Percentiles rank a stretch among this genome's conserved stretches.
Evolutionary conservation across 192 early-diverging fungal genomes (phyloP).

Genomic region (Coemansia sp.): DNA sequence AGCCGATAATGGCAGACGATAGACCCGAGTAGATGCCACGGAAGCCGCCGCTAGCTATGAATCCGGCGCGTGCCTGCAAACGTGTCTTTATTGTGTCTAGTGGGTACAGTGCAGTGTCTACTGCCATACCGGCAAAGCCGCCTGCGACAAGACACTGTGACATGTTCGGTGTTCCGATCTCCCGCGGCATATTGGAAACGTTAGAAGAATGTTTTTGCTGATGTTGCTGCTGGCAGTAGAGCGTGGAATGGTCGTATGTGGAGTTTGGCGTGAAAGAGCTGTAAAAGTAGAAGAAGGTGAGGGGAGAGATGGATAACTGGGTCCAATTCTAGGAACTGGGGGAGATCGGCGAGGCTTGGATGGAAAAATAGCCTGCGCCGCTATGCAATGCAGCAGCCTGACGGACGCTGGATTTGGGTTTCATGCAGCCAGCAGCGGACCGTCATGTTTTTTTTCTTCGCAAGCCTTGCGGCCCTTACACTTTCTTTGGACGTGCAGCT

Average conservation of each 20-base stretch:
- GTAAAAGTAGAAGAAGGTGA: background rate
- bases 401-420: background rate
- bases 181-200: constrained; percentile 17
- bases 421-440: background rate
- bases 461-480: background rate
- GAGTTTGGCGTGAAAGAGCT: too few species aligned
- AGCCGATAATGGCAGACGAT: constrained; percentile 87
- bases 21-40: constrained; percentile 89
- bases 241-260: background rate
- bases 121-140: constrained; percentile 85
- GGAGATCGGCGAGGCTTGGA: background rate
- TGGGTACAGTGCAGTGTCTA: constrained; percentile 92
- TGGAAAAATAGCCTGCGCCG: background rate
- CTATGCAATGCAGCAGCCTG: background rate
- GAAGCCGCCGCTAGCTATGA: constrained; percentile 82
- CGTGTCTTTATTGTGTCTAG: constrained; percentile 98
- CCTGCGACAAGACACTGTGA: constrained; percentile 70
- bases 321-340: background rate
- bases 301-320: background rate
- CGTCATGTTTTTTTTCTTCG: background rate
- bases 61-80: constrained; percentile 83
- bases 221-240: background rate
- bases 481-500: background rate
- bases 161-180: constrained; percentile 31
- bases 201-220: background rate